These are phyloP conservation scores for Tolypocladium inflatum DNA, from an alignment of 2,329 filamentous ascomycete genomes.

Conservation along the genomic window DNA sequence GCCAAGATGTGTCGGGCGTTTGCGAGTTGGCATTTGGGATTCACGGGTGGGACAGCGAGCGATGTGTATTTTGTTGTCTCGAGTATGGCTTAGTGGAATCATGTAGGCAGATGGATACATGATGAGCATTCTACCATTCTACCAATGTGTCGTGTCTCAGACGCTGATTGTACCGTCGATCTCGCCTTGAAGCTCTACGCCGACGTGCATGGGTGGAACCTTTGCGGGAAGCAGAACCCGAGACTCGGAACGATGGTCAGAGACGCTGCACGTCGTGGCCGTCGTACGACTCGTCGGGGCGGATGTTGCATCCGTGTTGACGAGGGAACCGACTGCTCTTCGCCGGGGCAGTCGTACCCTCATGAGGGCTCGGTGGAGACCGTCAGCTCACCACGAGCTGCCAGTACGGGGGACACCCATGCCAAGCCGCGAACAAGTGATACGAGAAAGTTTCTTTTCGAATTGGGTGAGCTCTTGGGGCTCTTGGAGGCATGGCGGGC, in stretches of 20 bases:
- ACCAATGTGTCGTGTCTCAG: neutral
- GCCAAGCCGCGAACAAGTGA: no score
- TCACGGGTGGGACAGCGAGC: neutral
- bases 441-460: no score
- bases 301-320: neutral
- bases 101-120: neutral
- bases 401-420: neutral
- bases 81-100: neutral
- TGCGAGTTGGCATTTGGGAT: neutral
- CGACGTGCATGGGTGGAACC: neutral
- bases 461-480: no score
- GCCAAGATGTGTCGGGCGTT: neutral
- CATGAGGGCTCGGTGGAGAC: neutral
- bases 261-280: neutral
- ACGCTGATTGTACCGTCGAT: neutral
- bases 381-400: neutral
- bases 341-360: neutral
- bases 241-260: neutral
- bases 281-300: neutral
- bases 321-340: neutral
- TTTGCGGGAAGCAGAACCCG: neutral
- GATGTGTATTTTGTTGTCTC: neutral
- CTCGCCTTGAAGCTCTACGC: neutral
- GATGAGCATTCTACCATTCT: neutral
- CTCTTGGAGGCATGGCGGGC: neutral